Evolutionary conservation across 1,139 yeast genomes (phyloP).

Genomic region (Suhomyces bokatorum): DNA sequence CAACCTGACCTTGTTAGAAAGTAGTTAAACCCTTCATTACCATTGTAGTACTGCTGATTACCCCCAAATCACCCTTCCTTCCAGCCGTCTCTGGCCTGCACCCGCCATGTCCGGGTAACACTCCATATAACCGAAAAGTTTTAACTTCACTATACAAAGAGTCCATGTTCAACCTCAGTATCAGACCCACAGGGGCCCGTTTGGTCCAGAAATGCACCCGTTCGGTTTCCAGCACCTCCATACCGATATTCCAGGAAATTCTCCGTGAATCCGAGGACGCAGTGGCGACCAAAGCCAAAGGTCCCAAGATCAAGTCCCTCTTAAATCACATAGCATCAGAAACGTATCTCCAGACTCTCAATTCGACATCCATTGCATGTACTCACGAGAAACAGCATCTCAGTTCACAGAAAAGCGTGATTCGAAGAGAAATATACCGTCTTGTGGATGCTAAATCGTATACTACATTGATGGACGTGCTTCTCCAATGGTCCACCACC

Average conservation of each 20-base stretch:
- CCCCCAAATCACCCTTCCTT: too few relatives aligned
- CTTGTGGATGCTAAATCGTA: conserved; percentile 22
- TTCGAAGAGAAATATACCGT: conserved; percentile 19
- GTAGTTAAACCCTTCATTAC: too few relatives aligned
- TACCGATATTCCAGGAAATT: conserved; percentile 5
- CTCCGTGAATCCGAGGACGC: conserved; percentile 1
- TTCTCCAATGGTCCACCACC: conserved; percentile 21
- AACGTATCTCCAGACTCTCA: conserved; percentile 10
- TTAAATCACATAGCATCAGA: conserved; percentile 11
- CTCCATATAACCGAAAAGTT: conserved; percentile 4
- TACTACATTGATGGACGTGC: conserved; percentile 23
- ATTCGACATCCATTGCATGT: neutral
- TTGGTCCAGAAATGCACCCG: conserved; percentile 1
- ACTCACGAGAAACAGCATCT: neutral
- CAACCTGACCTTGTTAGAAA: neutral
- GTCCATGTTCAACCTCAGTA: conserved; percentile 6
- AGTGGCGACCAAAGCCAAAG: neutral
- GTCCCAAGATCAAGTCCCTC: conserved; percentile 5
- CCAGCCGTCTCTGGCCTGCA: neutral
- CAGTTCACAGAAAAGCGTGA: conserved; percentile 1
- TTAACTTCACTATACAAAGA: neutral
- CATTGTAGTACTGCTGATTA: too few relatives aligned
- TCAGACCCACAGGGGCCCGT: conserved; percentile 6
- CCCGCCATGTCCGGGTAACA: conserved; percentile 2
- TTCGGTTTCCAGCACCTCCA: conserved; percentile 6